phyloP scores from a whole-genome alignment of 345 rosid genomes.

The Bruguiera parviflora region DNA sequence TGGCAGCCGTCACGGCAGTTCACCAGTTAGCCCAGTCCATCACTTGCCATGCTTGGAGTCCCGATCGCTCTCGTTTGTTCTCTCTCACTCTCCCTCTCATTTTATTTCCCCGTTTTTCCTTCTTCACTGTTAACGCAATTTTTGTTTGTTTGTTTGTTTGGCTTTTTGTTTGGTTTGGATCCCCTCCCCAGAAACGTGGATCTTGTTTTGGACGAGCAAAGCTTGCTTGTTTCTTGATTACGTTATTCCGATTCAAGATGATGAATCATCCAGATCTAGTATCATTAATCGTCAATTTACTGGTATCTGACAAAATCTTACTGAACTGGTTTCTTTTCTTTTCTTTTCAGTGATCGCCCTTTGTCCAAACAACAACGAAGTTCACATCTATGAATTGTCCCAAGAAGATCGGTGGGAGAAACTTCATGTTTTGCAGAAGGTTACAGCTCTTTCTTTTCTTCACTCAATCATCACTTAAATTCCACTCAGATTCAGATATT shows the following conservation, averaged over 20 bases:
- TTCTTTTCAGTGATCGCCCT: constrained; percentile 74
- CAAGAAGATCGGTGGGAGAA: constrained; percentile 76
- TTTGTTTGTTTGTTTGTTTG: neutral
- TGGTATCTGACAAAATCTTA: neutral
- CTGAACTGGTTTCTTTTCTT: neutral
- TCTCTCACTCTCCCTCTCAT: neutral
- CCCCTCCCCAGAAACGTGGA: no score
- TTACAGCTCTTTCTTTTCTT: neutral
- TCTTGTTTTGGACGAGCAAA: no score
- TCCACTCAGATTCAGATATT: no score
- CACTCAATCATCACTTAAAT: neutral
- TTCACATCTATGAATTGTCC: constrained; percentile 75
- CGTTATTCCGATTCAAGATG: no score
- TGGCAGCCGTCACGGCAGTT: constrained; percentile 66
- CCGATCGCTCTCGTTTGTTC: constrained; percentile 87
- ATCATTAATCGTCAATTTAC: neutral
- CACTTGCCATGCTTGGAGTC: constrained; percentile 98
- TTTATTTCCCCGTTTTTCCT: neutral
- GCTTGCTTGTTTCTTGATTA: no score
- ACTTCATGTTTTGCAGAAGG: constrained; percentile 85
- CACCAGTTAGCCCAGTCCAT: constrained; percentile 85
- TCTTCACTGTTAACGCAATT: constrained; percentile 4
- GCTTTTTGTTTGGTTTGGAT: no score
- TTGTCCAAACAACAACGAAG: constrained; percentile 88
- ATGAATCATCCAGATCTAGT: neutral